Evolutionary conservation across 2,329 filamentous ascomycete species (phyloP).

Genomic region (Fusarium stilboides): DNA sequence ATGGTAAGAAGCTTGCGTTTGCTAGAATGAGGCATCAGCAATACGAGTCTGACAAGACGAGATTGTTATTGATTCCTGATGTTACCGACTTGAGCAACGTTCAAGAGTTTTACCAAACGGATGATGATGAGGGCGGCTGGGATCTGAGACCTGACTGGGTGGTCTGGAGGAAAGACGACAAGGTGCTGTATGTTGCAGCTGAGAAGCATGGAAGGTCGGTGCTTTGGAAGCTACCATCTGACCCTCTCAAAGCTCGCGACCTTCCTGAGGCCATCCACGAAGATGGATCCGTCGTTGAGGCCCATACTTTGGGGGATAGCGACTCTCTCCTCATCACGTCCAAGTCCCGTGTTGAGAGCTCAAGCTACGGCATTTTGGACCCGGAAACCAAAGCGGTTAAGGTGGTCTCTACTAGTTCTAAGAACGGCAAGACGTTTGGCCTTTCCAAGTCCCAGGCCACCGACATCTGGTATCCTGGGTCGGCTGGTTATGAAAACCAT

Average conservation of each 20-base stretch:
- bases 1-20: conserved; percentile 81
- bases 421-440: conserved; percentile 76
- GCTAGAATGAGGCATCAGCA: conserved; percentile 81
- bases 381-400: conserved; percentile 55
- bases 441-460: conserved; percentile 74
- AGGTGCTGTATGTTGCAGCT: conserved; percentile 79
- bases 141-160: conserved; percentile 71
- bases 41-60: conserved; percentile 83
- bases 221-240: conserved; percentile 74
- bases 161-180: conserved; percentile 71
- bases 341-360: conserved; percentile 81
- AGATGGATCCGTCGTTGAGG: conserved; percentile 69
- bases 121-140: conserved; percentile 75
- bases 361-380: conserved; percentile 74
- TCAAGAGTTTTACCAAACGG: conserved; percentile 73
- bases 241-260: conserved; percentile 63
- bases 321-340: conserved; percentile 73
- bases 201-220: conserved; percentile 77
- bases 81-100: conserved; percentile 70
- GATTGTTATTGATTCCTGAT: conserved; percentile 76
- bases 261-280: conserved; percentile 66
- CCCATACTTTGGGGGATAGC: conserved; percentile 66
- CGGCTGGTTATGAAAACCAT: conserved; percentile 76
- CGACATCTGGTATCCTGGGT: conserved; percentile 79
- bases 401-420: conserved; percentile 75